phyloP scores from a whole-genome alignment of 768 basidiomycete species.

The Lenzites betulinus region DNA sequence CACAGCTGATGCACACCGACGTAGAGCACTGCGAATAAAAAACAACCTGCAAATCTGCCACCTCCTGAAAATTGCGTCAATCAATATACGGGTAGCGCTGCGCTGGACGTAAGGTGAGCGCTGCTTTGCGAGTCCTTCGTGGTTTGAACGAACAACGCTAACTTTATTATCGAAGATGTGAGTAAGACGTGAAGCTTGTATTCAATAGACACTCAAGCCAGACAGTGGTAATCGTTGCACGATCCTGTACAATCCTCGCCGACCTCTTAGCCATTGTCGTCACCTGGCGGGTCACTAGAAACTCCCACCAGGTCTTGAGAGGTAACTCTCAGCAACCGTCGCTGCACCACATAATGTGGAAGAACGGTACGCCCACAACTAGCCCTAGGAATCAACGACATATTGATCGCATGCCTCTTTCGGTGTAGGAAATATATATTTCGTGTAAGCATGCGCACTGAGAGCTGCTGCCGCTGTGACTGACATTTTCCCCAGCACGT shows the following conservation, averaged over 20 bases:
- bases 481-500: not conserved
- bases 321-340: not conserved
- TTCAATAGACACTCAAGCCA: not conserved
- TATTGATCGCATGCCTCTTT: not conserved
- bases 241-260: not conserved
- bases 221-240: not conserved
- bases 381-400: too few species aligned
- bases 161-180: too few species aligned
- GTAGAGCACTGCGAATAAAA: too few species aligned
- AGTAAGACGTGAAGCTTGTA: too few species aligned
- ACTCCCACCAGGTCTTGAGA: not conserved
- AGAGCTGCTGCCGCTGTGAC: too few species aligned
- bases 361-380: not conserved
- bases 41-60: too few species aligned
- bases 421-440: not conserved
- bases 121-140: too few species aligned
- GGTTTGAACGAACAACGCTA: too few species aligned
- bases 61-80: too few species aligned
- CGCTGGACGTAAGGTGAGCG: too few species aligned
- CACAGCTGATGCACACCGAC: too few species aligned
- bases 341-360: not conserved
- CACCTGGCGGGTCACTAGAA: not conserved
- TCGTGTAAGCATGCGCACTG: not conserved
- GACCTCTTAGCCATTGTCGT: not conserved
- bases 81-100: too few species aligned